phyloP scores from a whole-genome alignment of 2,329 filamentous ascomycete species.

The Drechslerella coelobrocha region DNA sequence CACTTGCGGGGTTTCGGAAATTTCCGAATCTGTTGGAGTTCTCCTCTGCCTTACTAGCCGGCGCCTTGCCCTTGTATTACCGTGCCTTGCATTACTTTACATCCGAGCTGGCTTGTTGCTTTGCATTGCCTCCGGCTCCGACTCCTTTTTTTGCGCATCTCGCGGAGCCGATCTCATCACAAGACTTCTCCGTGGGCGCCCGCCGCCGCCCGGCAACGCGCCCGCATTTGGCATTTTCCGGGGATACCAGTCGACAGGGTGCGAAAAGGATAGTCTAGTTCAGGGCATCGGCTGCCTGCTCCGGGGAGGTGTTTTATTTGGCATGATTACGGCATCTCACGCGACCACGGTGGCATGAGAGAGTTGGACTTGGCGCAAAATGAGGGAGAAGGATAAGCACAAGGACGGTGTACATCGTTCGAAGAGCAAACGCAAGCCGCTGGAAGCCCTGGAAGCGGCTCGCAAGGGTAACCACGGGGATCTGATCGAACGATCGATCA shows the following conservation, averaged over 20 bases:
- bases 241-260: neutral
- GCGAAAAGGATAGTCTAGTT: neutral
- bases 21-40: slow-evolving; percentile 42
- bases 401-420: slow-evolving; percentile 50
- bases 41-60: slow-evolving; percentile 18
- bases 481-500: slow-evolving; percentile 47
- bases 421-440: slow-evolving; percentile 45
- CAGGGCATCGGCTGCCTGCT: neutral
- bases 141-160: no score
- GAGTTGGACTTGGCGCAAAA: slow-evolving; percentile 32
- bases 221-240: neutral
- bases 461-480: slow-evolving; percentile 42
- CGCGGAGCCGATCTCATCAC: slow-evolving; percentile 21
- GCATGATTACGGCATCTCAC: slow-evolving; percentile 19
- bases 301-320: slow-evolving; percentile 9
- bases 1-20: slow-evolving; percentile 19
- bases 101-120: neutral
- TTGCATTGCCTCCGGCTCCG: no score
- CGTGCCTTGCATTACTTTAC: slow-evolving; percentile 20
- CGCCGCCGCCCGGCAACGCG: slow-evolving; percentile 4
- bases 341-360: slow-evolving; percentile 45
- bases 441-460: slow-evolving; percentile 41
- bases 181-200: neutral
- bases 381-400: slow-evolving; percentile 49
- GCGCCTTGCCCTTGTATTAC: slow-evolving; percentile 22